A percentile compares a stretch with the other conserved stretches of the same genome.
Conservation (phyloP, 768 basidiomycete genomes). For the Termitomyces sp. region DNA sequence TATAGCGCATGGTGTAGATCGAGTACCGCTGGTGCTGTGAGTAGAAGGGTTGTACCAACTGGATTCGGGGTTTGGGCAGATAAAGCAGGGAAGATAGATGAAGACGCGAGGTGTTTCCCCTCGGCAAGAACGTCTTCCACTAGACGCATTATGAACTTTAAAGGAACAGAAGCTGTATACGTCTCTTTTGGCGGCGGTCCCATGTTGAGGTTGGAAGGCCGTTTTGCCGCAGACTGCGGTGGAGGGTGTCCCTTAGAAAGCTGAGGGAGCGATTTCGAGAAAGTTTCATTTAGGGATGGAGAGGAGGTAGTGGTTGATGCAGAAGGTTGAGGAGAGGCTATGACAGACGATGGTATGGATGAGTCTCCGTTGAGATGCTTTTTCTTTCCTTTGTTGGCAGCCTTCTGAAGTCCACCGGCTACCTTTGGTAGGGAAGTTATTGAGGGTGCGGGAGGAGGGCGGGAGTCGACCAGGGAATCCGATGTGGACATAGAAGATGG, state of each 20-base stretch:
- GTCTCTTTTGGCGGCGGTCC: slow-evolving; percentile 40
- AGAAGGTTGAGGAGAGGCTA: slow-evolving; percentile 16
- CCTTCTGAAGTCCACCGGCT: slow-evolving; percentile 56
- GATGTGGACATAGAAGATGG: slow-evolving; percentile 21
- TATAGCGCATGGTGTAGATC: slow-evolving; percentile 81
- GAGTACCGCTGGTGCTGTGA: slow-evolving; percentile 61
- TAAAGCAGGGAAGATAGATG: slow-evolving; percentile 42
- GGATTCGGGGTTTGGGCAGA: slow-evolving; percentile 25
- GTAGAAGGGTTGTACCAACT: slow-evolving; percentile 55
- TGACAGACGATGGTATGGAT: slow-evolving; percentile 16
- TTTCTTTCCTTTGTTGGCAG: slow-evolving; percentile 54
- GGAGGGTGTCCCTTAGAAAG: slow-evolving; percentile 5
- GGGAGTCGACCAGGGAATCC: slow-evolving; percentile 19
- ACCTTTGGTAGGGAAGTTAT: slow-evolving; percentile 42
- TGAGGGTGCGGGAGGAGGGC: slow-evolving; percentile 27
- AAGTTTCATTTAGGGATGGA: neutral
- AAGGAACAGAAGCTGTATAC: slow-evolving; percentile 57
- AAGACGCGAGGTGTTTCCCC: slow-evolving; percentile 57
- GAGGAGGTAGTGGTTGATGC: neutral
- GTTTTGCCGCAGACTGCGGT: slow-evolving; percentile 21
- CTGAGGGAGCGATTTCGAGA: slow-evolving; percentile 12
- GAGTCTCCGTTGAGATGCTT: slow-evolving; percentile 28
- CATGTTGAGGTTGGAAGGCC: slow-evolving; percentile 21
- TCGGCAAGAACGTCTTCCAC: slow-evolving; percentile 66
- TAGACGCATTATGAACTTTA: slow-evolving; percentile 48